Percentiles rank a stretch among this genome's conserved stretches.
These are phyloP conservation scores for Coemansia sp. DNA, from an alignment of 192 early-diverging fungal species.

Conservation along the genomic window DNA sequence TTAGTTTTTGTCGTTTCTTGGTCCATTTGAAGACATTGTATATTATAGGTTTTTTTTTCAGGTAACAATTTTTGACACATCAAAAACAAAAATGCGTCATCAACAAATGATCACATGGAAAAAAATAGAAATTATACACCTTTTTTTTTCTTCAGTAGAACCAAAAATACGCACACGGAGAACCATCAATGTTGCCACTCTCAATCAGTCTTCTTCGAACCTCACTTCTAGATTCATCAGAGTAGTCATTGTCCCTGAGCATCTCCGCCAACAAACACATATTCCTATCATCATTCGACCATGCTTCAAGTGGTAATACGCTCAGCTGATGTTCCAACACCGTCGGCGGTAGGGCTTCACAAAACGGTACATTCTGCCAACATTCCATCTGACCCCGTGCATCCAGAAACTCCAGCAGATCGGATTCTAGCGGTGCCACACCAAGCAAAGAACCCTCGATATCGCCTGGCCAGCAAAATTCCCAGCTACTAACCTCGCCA, in stretches of 20 bases:
- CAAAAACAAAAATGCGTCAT: background rate
- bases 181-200: background rate
- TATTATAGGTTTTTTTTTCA: too few species aligned
- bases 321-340: conserved; percentile 36
- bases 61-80: background rate
- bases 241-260: conserved; percentile 16
- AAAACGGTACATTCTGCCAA: conserved; percentile 12
- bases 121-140: background rate
- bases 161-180: conserved; percentile 12
- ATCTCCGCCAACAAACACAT: conserved; percentile 10
- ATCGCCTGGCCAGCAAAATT: conserved; percentile 36
- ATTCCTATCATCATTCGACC: conserved; percentile 4
- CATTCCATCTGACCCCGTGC: background rate
- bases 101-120: background rate
- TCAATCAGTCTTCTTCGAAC: conserved; percentile 9
- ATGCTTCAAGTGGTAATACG: conserved; percentile 27
- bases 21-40: background rate
- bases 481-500: conserved; percentile 33
- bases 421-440: conserved; percentile 31
- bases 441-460: conserved; percentile 7
- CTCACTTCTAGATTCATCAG: conserved; percentile 4
- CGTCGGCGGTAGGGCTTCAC: conserved; percentile 17
- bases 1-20: too few species aligned
- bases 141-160: background rate
- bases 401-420: conserved; percentile 17